Percentiles rank a stretch among this genome's conserved stretches.
phyloP scores from a whole-genome alignment of 768 basidiomycete species.

The Phaeotremella skinneri region DNA sequence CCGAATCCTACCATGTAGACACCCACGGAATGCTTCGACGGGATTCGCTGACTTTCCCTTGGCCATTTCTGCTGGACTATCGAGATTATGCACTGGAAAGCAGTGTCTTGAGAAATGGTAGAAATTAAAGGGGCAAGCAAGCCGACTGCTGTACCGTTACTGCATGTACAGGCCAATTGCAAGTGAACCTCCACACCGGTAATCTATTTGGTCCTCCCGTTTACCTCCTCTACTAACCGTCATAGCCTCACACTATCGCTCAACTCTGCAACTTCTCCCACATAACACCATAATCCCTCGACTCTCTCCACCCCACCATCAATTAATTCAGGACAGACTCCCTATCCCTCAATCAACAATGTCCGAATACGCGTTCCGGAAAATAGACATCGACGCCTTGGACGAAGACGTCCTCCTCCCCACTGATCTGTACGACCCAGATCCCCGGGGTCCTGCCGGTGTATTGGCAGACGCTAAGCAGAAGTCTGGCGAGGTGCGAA shows the following conservation, averaged over 20 bases:
- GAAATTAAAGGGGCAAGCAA: neutral
- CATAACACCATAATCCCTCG: neutral
- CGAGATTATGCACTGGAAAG: neutral
- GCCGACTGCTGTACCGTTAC: neutral
- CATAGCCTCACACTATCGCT: neutral
- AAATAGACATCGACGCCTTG: slow-evolving; percentile 88
- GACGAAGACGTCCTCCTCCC: slow-evolving; percentile 88
- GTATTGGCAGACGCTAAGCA: slow-evolving; percentile 74
- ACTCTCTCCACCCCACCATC: neutral
- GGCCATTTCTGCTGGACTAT: slow-evolving; percentile 58
- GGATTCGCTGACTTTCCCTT: slow-evolving; percentile 87
- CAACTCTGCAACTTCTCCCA: neutral
- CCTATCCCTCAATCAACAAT: slow-evolving; percentile 21
- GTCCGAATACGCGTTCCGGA: slow-evolving; percentile 66
- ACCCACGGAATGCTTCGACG: slow-evolving; percentile 86
- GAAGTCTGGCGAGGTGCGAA: slow-evolving; percentile 69
- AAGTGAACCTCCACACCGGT: slow-evolving; percentile 7
- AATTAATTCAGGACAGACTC: neutral
- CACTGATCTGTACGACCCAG: slow-evolving; percentile 79
- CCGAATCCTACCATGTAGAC: neutral
- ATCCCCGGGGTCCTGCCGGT: slow-evolving; percentile 72
- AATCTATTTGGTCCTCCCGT: slow-evolving; percentile 4
- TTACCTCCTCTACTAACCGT: slow-evolving; percentile 1
- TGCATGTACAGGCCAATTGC: neutral
- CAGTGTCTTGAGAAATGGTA: neutral